These are phyloP conservation scores for Apiotrichum mycotoxinovorans DNA, from an alignment of 1,284 basidiomycete species.

Conservation along the genomic window DNA sequence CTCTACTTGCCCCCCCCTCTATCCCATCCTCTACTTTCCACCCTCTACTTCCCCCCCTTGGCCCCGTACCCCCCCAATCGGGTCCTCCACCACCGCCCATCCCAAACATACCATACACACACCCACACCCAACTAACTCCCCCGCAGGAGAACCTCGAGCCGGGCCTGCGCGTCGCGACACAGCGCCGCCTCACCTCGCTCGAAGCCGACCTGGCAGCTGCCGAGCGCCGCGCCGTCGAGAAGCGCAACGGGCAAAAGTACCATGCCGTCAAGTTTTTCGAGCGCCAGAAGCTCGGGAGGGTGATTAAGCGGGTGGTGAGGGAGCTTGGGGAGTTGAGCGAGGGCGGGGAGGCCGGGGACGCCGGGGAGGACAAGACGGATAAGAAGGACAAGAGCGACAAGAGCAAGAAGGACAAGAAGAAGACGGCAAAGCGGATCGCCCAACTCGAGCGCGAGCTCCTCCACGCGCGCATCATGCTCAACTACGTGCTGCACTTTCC, in stretches of 20 bases:
- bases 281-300: slow-evolving; percentile 73
- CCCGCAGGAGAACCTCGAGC: slow-evolving; percentile 70
- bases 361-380: slow-evolving; percentile 43
- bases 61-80: background rate
- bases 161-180: slow-evolving; percentile 70
- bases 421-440: background rate
- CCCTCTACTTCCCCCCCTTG: background rate
- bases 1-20: too few species aligned
- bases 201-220: slow-evolving; percentile 67
- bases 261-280: slow-evolving; percentile 85
- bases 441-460: slow-evolving; percentile 54
- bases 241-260: slow-evolving; percentile 68
- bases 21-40: too few species aligned
- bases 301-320: slow-evolving; percentile 65
- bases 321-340: slow-evolving; percentile 47
- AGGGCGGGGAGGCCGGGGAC: slow-evolving; percentile 38
- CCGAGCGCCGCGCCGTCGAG: slow-evolving; percentile 62
- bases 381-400: slow-evolving; percentile 27
- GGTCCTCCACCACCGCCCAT: background rate
- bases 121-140: too few species aligned
- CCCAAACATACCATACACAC: too few species aligned
- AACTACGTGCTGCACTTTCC: slow-evolving; percentile 66
- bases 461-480: slow-evolving; percentile 65
- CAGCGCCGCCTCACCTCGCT: slow-evolving; percentile 70
- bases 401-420: slow-evolving; percentile 48